Evolutionary conservation across 352 stramenopile species (phyloP).

Genomic region (Globisporangium megalacanthum): DNA sequence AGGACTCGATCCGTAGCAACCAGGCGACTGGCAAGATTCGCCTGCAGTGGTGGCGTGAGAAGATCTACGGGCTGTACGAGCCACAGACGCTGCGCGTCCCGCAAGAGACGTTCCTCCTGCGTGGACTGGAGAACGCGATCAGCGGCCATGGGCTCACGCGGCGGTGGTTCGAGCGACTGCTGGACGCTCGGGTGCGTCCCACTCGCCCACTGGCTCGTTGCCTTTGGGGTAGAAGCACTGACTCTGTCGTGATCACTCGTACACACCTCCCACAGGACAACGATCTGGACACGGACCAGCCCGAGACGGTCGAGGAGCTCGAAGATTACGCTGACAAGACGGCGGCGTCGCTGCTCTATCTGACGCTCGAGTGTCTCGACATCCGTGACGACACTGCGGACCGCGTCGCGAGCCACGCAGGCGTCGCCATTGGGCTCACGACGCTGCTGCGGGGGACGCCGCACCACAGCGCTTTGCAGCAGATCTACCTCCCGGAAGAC

Average conservation of each 20-base stretch:
- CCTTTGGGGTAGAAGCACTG: neutral
- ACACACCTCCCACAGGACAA: constrained; percentile 32
- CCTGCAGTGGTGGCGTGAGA: constrained; percentile 91
- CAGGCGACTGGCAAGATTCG: constrained; percentile 84
- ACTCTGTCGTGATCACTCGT: neutral
- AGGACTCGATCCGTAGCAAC: constrained; percentile 85
- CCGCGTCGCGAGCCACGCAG: constrained; percentile 76
- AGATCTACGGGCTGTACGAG: constrained; percentile 68
- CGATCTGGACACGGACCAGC: constrained; percentile 81
- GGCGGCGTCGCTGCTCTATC: constrained; percentile 84
- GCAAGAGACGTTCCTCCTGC: constrained; percentile 60
- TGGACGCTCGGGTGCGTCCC: constrained; percentile 69
- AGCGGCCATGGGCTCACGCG: constrained; percentile 73
- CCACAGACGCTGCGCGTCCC: constrained; percentile 3
- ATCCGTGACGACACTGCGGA: constrained; percentile 72
- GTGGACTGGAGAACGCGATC: constrained; percentile 60
- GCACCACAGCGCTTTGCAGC: constrained; percentile 56
- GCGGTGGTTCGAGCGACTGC: constrained; percentile 88
- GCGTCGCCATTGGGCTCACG: constrained; percentile 78
- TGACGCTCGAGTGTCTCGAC: constrained; percentile 84
- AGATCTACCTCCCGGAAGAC: constrained; percentile 80
- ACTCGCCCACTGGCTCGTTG: neutral
- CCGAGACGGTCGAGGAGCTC: constrained; percentile 60
- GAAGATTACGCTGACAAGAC: constrained; percentile 88
- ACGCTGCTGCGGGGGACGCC: constrained; percentile 77